Evolutionary conservation across 75 land plant species (phyloP).

Genomic region (Pinus albicaulis): DNA sequence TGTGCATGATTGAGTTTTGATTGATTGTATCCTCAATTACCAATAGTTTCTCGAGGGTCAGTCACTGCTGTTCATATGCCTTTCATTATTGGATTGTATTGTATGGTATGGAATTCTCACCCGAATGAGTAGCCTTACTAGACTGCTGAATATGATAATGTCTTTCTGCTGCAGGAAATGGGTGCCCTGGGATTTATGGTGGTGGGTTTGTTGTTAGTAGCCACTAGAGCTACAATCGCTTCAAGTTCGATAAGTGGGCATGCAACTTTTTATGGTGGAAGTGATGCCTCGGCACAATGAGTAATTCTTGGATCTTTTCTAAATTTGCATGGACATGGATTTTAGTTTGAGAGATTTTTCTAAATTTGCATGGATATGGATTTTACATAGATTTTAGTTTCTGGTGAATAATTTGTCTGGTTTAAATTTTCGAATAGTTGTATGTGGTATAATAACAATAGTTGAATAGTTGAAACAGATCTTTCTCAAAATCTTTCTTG

Average conservation of each 20-base stretch:
- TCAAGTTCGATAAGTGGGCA: constrained; percentile 1
- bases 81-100: background rate
- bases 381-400: too few relatives aligned
- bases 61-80: background rate
- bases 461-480: too few relatives aligned
- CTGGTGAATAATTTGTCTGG: too few relatives aligned
- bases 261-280: constrained; percentile 6
- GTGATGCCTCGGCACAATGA: constrained; percentile 10
- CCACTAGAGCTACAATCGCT: background rate
- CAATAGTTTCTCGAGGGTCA: background rate
- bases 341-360: too few relatives aligned
- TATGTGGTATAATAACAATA: too few relatives aligned
- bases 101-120: background rate
- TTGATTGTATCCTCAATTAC: background rate
- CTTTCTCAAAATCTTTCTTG: too few relatives aligned
- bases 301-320: background rate
- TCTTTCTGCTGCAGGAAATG: constrained; percentile 7
- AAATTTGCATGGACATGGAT: too few relatives aligned
- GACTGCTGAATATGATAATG: background rate
- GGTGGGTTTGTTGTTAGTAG: background rate
- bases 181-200: background rate
- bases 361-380: too few relatives aligned
- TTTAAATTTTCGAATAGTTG: too few relatives aligned
- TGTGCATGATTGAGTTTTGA: background rate
- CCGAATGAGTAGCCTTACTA: background rate